Evolutionary conservation across 1,284 basidiomycete genomes (phyloP).

Genomic region (Fomitiporia mediterranea): DNA sequence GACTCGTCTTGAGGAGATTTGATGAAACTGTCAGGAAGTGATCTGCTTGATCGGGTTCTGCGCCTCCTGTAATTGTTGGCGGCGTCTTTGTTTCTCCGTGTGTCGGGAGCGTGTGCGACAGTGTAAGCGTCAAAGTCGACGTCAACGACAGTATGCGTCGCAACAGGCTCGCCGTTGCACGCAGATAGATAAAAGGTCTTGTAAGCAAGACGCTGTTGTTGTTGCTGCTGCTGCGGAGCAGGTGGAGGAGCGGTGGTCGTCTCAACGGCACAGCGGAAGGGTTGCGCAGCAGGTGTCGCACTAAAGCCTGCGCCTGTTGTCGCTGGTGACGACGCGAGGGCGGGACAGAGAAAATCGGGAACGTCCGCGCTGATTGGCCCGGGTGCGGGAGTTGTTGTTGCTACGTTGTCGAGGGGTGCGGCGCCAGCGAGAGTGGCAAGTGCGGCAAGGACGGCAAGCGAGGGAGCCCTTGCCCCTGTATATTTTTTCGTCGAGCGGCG

Average conservation of each 20-base stretch:
- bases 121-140: no score
- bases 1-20: no score
- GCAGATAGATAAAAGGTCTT: no score
- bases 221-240: not conserved
- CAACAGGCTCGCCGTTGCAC: no score
- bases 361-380: not conserved
- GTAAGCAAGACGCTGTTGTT: not conserved
- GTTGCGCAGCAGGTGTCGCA: slow-evolving; percentile 2
- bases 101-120: no score
- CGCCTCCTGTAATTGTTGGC: not conserved
- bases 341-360: slow-evolving; percentile 18
- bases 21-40: no score
- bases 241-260: not conserved
- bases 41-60: no score
- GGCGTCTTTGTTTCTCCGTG: not conserved
- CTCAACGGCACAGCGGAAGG: not conserved
- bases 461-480: not conserved
- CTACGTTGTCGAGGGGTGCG: not conserved
- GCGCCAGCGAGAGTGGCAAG: slow-evolving; percentile 1
- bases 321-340: not conserved
- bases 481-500: not conserved
- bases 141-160: no score
- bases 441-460: slow-evolving; percentile 13
- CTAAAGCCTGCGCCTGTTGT: not conserved
- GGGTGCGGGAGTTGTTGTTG: not conserved